Conservation (phyloP, 495 filamentous ascomycete species). For the Aspergillus olivimuriae region DNA sequence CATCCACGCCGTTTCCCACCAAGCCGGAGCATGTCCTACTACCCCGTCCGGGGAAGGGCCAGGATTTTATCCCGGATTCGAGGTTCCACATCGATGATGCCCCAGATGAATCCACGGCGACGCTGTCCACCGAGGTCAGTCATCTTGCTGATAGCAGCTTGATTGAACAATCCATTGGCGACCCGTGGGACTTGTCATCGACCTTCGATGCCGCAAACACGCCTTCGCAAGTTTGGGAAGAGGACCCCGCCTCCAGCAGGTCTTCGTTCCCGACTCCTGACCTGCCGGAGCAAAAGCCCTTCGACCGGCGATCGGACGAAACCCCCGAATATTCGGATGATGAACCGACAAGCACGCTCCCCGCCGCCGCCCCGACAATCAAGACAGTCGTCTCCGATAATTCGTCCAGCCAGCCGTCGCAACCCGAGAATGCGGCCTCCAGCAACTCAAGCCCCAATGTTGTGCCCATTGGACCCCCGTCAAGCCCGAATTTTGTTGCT, state of each 20-base stretch:
- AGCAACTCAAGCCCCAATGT: conserved; percentile 39
- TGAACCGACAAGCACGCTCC: conserved; percentile 26
- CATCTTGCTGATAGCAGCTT: conserved; percentile 23
- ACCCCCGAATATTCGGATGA: conserved; percentile 33
- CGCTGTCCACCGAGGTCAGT: conserved; percentile 23
- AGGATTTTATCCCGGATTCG: conserved; percentile 30
- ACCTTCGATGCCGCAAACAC: conserved; percentile 36
- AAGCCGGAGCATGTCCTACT: conserved; percentile 46
- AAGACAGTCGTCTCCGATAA: conserved; percentile 33
- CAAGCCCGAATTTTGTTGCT: conserved; percentile 40
- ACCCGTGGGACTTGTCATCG: conserved; percentile 37
- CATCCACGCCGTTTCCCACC: conserved; percentile 43
- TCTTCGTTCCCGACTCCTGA: conserved; percentile 32
- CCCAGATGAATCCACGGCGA: conserved; percentile 14
- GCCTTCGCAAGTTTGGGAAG: conserved; percentile 39
- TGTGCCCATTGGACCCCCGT: conserved; percentile 36
- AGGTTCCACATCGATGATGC: conserved; percentile 23
- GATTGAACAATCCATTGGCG: conserved; percentile 25
- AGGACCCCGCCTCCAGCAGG: conserved; percentile 38
- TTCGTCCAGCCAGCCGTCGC: conserved; percentile 17
- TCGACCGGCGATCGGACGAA: conserved; percentile 16
- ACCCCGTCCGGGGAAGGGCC: conserved; percentile 41
- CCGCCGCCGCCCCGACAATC: conserved; percentile 35
- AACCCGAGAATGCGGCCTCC: conserved; percentile 16
- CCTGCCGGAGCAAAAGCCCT: conserved; percentile 19